A percentile compares a stretch with the other conserved stretches of the same genome.
phyloP scores from a whole-genome alignment of 1,284 basidiomycete species.

The Trichosporon sp. region DNA sequence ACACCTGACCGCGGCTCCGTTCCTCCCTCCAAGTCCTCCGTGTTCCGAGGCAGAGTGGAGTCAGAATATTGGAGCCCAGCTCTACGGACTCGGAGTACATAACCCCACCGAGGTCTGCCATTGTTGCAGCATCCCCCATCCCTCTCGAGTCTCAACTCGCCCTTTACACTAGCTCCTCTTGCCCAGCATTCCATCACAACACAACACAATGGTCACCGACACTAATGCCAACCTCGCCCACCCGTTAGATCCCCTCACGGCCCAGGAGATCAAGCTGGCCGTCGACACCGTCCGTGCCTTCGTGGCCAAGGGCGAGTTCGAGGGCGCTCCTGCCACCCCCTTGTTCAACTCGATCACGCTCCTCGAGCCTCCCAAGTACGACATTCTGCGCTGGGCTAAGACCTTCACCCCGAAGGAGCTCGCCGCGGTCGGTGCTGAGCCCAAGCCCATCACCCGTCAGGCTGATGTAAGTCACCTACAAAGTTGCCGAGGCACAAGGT shows the following conservation, averaged over 20 bases:
- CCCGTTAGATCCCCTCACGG: conserved; percentile 49
- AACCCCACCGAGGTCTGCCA: background rate
- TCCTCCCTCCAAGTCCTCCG: background rate
- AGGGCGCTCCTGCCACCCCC: conserved; percentile 21
- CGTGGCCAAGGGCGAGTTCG: conserved; percentile 21
- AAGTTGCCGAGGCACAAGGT: background rate
- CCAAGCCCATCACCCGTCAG: conserved; percentile 28
- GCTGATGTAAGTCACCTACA: conserved; percentile 34
- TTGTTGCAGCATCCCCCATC: background rate
- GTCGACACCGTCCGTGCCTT: conserved; percentile 36
- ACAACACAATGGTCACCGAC: conserved; percentile 4
- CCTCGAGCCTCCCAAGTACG: conserved; percentile 43
- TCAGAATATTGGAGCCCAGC: background rate
- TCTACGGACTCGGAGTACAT: too few species aligned
- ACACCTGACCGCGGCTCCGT: background rate
- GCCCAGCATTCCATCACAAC: background rate
- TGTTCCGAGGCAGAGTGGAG: background rate
- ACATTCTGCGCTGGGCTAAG: conserved; percentile 39
- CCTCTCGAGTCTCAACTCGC: background rate
- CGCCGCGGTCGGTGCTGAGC: conserved; percentile 13
- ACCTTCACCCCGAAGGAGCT: conserved; percentile 38
- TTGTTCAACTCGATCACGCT: conserved; percentile 45
- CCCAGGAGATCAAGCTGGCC: conserved; percentile 40
- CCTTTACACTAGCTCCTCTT: background rate
- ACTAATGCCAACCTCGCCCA: conserved; percentile 29